phyloP scores from a whole-genome alignment of 2,329 filamentous ascomycete genomes.

The Septoria petroselini region DNA sequence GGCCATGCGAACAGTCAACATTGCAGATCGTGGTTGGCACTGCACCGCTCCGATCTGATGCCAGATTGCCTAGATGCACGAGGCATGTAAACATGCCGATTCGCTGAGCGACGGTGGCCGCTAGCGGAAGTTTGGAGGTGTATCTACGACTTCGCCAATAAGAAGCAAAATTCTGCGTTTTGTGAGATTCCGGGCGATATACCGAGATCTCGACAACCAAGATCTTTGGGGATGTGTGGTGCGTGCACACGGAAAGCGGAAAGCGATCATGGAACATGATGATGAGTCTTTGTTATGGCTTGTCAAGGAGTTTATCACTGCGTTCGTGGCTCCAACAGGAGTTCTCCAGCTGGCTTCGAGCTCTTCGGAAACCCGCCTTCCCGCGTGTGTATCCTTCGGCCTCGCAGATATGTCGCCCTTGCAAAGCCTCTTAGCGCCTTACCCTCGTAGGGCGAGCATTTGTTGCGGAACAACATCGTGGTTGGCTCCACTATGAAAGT shows the following conservation, averaged over 20 bases:
- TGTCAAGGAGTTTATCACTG: not conserved
- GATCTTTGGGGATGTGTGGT: too few species aligned
- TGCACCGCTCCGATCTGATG: not conserved
- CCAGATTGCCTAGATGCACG: slow-evolving; percentile 1
- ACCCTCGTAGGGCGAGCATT: slow-evolving; percentile 86
- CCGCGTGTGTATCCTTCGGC: slow-evolving; percentile 68
- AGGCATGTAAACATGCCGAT: slow-evolving; percentile 1
- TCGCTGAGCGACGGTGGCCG: slow-evolving; percentile 28
- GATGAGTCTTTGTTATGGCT: too few species aligned
- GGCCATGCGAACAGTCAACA: not conserved
- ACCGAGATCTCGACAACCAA: not conserved
- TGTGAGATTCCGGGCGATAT: not conserved
- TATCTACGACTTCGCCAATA: slow-evolving; percentile 13
- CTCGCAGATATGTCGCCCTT: slow-evolving; percentile 79
- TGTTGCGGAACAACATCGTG: slow-evolving; percentile 93
- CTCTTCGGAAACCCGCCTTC: slow-evolving; percentile 59
- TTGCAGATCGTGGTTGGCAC: not conserved
- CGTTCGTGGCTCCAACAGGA: slow-evolving; percentile 52
- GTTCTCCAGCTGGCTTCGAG: slow-evolving; percentile 46
- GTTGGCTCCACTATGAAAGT: slow-evolving; percentile 66
- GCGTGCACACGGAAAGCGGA: too few species aligned
- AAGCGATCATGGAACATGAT: too few species aligned
- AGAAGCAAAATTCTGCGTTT: not conserved
- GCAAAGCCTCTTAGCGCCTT: slow-evolving; percentile 75
- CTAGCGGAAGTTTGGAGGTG: slow-evolving; percentile 27